Conservation (phyloP, 768 basidiomycete genomes). For the Leucosporidium yakuticum region DNA sequence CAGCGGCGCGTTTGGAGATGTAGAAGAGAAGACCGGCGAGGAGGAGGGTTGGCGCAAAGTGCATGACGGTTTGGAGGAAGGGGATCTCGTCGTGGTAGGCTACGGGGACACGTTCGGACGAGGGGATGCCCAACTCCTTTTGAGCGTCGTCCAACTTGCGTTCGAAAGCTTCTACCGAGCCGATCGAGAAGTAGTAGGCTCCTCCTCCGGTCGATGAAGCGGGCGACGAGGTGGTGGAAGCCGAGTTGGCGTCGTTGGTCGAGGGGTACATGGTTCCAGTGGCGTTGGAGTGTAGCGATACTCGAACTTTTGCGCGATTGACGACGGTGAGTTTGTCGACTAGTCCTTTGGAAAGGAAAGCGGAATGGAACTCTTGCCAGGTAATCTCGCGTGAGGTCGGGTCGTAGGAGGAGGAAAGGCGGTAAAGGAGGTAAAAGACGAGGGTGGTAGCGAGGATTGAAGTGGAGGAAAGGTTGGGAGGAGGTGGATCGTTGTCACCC, state of each 20-base stretch:
- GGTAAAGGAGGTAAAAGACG: constrained; percentile 36
- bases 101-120: constrained; percentile 88
- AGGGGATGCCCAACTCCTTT: constrained; percentile 81
- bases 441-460: constrained; percentile 29
- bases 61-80: constrained; percentile 68
- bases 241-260: constrained; percentile 17
- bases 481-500: constrained; percentile 8
- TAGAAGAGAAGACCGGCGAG: constrained; percentile 84
- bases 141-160: constrained; percentile 91
- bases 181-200: constrained; percentile 86
- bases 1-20: constrained; percentile 61
- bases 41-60: constrained; percentile 90
- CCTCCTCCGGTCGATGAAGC: constrained; percentile 52
- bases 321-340: constrained; percentile 90
- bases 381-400: constrained; percentile 70
- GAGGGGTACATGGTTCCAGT: constrained; percentile 61
- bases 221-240: constrained; percentile 18
- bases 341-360: constrained; percentile 91
- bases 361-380: constrained; percentile 98
- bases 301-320: constrained; percentile 81
- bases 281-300: constrained; percentile 87
- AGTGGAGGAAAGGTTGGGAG: constrained; percentile 14
- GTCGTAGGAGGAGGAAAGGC: constrained; percentile 30
- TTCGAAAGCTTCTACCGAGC: constrained; percentile 94
- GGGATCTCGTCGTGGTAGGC: constrained; percentile 94